Evolutionary conservation across 2,329 filamentous ascomycete species (phyloP).

Genomic region (Nothophaeocryptopus gaeumannii): DNA sequence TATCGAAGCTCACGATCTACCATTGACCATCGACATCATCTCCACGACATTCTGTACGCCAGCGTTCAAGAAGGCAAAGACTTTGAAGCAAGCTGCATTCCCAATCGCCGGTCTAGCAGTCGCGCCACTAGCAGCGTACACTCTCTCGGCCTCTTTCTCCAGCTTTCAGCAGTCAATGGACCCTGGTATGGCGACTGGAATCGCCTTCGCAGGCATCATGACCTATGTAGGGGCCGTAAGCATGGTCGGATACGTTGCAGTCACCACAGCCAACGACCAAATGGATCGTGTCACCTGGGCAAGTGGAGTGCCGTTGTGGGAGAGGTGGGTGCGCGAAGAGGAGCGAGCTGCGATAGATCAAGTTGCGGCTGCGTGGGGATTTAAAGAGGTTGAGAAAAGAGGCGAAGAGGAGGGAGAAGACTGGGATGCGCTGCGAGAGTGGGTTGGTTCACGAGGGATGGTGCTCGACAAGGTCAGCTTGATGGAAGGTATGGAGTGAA

Average conservation of each 20-base stretch:
- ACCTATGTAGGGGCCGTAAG: constrained; percentile 80
- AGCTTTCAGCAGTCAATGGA: constrained; percentile 74
- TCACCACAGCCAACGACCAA: constrained; percentile 88
- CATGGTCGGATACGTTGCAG: constrained; percentile 77
- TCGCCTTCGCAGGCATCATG: constrained; percentile 76
- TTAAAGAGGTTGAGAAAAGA: constrained; percentile 72
- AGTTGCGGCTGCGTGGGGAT: constrained; percentile 87
- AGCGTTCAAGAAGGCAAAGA: constrained; percentile 66
- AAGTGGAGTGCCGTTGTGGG: constrained; percentile 72
- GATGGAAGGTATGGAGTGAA: constrained; percentile 84
- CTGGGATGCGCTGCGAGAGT: constrained; percentile 83
- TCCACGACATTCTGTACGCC: constrained; percentile 65
- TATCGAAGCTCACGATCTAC: constrained; percentile 73
- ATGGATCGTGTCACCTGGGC: constrained; percentile 93
- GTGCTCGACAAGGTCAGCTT: constrained; percentile 82
- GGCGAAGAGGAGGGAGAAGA: constrained; percentile 90
- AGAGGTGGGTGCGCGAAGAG: constrained; percentile 85
- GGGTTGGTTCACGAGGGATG: constrained; percentile 80
- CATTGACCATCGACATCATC: constrained; percentile 72
- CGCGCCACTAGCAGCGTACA: constrained; percentile 67
- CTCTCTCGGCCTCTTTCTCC: constrained; percentile 65
- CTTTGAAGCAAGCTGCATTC: constrained; percentile 61
- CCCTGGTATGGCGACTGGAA: constrained; percentile 66
- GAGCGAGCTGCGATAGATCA: constrained; percentile 84
- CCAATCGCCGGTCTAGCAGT: constrained; percentile 57